Evolutionary conservation across 257 asterid species (phyloP).

Genomic region (Osmanthus fragrans): DNA sequence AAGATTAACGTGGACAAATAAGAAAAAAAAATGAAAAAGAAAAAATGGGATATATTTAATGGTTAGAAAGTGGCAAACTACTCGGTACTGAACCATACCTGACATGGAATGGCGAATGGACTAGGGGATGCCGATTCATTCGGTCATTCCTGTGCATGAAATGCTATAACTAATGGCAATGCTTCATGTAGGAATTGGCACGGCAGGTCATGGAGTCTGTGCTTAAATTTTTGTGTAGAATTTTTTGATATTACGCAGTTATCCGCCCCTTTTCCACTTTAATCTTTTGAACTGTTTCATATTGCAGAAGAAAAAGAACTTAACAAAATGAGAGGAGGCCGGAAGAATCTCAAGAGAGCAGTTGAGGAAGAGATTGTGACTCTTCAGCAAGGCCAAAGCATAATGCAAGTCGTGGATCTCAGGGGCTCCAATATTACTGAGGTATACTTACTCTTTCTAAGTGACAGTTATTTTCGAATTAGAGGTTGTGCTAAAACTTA

Average conservation of each 20-base stretch:
- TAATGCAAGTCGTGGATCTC: constrained; percentile 78
- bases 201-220: background rate
- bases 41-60: no score
- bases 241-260: no score
- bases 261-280: background rate
- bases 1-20: no score
- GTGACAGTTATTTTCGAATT: background rate
- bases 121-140: no score
- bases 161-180: background rate
- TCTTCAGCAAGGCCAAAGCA: constrained; percentile 57
- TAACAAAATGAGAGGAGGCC: constrained; percentile 60
- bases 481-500: constrained; percentile 5
- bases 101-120: background rate
- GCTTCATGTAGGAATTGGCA: no score
- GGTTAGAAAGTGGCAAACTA: no score
- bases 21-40: no score
- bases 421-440: constrained; percentile 79
- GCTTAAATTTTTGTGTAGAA: background rate
- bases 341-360: constrained; percentile 89
- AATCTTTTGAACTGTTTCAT: background rate
- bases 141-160: background rate
- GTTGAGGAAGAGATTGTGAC: constrained; percentile 43
- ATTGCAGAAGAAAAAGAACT: background rate
- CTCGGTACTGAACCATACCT: background rate
- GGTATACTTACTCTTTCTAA: constrained; percentile 35